Base-by-base conservation (phyloP, 2,329 filamentous ascomycete species). In the Colletotrichum tropicale region DNA sequence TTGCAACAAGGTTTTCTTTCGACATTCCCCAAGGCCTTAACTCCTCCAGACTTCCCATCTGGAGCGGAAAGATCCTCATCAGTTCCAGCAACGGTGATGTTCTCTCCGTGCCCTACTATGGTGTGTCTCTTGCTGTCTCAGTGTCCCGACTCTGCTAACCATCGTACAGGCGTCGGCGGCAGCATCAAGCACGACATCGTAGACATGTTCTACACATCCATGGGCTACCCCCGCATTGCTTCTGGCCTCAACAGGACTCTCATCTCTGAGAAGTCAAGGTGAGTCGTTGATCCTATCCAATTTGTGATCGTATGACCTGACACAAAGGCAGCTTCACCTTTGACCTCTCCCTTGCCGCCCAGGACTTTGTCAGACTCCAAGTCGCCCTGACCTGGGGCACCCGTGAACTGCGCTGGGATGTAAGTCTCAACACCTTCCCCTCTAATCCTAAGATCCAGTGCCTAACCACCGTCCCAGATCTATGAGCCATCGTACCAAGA, bases 401-500 rank as follows among this genome's bases (percentile, higher is more conserved):
- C 9, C 78, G 78, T 18, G 77, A 83, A 70, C 66, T 83, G 10
- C 78, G 81, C 3, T 83, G 80, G 80, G 81, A 82, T 70, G 76
- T 77, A 30, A 70, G 76, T 10, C 18, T 2, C 10, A 7, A 48
- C 3, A 13, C 18, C 3, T 15, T 26, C 18, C 43, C 21, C 15
- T 18, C 9, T 15, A 1, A 13, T n/a, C 21, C 32, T 6, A 9
- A 4, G 1, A 3, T n/a, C 26, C 7, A 28, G 6, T n/a, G 7
- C 28, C 60, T 56, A 24, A 70, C 32, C 28, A 2, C n/a, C 7
- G 9, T 21, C 9, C 7, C 26, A 78, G 77, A 85, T 88, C 38
- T 88, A 85, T 71, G 81, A 85, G 6, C 76, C 76, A 8, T 79
- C 80, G 9, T 88, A 84, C 82, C 80, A 80, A 2, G 85, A 88